Evolutionary conservation across 495 filamentous ascomycete genomes (phyloP).

Genomic region (Hamigera avellanea): DNA sequence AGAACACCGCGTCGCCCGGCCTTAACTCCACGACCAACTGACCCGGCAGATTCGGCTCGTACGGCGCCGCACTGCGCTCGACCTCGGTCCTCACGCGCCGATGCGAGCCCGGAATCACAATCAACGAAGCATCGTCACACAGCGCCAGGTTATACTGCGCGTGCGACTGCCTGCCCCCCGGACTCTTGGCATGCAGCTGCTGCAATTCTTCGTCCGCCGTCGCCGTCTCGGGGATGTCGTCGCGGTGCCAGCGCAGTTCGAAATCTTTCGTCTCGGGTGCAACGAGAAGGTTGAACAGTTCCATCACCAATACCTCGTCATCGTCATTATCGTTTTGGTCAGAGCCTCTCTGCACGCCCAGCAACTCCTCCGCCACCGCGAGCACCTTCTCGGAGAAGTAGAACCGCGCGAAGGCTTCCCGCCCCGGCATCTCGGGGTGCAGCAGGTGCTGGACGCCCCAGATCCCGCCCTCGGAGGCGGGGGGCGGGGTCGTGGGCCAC

Average conservation of each 20-base stretch:
- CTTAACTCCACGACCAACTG: slow-evolving; percentile 51
- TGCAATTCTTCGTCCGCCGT: slow-evolving; percentile 42
- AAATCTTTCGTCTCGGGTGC: slow-evolving; percentile 50
- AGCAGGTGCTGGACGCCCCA: slow-evolving; percentile 82
- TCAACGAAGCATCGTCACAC: slow-evolving; percentile 50
- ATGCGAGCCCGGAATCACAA: slow-evolving; percentile 66
- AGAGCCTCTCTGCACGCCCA: slow-evolving; percentile 22
- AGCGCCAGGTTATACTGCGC: slow-evolving; percentile 74
- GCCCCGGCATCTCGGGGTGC: slow-evolving; percentile 51
- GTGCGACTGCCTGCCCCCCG: slow-evolving; percentile 42
- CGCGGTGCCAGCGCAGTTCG: slow-evolving; percentile 64
- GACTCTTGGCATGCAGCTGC: slow-evolving; percentile 28
- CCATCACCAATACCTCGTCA: slow-evolving; percentile 52
- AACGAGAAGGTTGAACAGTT: slow-evolving; percentile 71
- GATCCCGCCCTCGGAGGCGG: slow-evolving; percentile 48
- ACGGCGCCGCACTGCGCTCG: slow-evolving; percentile 51
- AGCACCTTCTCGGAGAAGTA: slow-evolving; percentile 60
- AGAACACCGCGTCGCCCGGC: slow-evolving; percentile 70
- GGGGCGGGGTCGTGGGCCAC: slow-evolving; percentile 44
- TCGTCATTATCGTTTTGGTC: slow-evolving; percentile 13
- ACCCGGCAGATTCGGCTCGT: slow-evolving; percentile 43
- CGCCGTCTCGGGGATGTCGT: slow-evolving; percentile 54
- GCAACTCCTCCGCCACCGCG: slow-evolving; percentile 41
- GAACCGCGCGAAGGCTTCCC: slow-evolving; percentile 39
- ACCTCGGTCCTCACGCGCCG: slow-evolving; percentile 47